Evolutionary conservation across 2,329 filamentous ascomycete genomes (phyloP), one percentile per base, ranked within the genome.

Genomic region (Cladosporium sp.): DNA sequence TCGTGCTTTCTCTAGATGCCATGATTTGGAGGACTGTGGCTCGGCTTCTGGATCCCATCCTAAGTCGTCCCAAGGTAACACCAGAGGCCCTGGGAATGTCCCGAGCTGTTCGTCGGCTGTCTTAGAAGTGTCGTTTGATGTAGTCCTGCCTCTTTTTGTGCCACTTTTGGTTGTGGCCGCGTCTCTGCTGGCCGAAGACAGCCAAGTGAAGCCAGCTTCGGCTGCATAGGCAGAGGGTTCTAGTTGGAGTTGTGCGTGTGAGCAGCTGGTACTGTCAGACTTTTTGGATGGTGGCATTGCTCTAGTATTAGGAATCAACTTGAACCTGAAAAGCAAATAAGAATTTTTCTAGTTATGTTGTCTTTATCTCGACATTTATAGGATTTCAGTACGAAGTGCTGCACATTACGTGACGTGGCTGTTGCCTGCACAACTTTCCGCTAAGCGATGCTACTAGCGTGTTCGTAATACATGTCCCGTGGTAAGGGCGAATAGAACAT

Each of bases 41-140:
- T 77, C 73, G 37, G 75, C 76, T 4, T 78, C 72, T 1, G 81
- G 79, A 37, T 87, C 79, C 34, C 75, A 69, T 0, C 79, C 77
- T 1, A 89, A 73, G 19, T 83, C 81, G 64, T 88, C 85, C 2
- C 73, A 76, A 0, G 85, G 85, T 0, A 88, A 71, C 0, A 86
- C 73, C 5, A 88, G 66, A 0, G 85, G 83, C 0, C 74, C 81
- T 0, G 84, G 85, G 60, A 86, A 88, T 1, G 63, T 64, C 1
- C 60, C 36, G 24, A 40, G 45, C 22, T 48, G 40, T 15, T 8
- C 19, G 8, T 56, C 22, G 12, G n/a, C 6, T 42, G 35, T 10
- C 20, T 42, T 36, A 7, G 5, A 1, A 39, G 32, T 32, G 15
- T 2, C 8, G 2, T 24, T 12, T 1, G 6, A 20, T 9, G 6